Evolutionary conservation across 441 rosid species (phyloP).

Genomic region (Croton setiger): DNA sequence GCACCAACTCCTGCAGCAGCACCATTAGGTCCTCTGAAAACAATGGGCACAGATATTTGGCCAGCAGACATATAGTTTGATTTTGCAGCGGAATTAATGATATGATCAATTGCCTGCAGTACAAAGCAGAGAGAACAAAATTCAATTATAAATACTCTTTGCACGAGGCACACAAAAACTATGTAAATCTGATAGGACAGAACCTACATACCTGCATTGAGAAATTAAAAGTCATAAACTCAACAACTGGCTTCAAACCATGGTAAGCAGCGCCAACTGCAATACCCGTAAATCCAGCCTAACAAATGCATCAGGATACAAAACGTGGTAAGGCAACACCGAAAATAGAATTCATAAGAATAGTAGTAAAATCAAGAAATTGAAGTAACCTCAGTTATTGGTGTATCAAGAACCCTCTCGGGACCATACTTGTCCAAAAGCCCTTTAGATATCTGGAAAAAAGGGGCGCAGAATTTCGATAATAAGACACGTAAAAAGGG

Average conservation of each 20-base stretch:
- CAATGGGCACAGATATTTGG: conserved; percentile 73
- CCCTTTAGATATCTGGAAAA: conserved; percentile 73
- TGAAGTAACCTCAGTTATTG: conserved; percentile 76
- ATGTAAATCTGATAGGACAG: background rate
- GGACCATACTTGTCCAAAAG: conserved; percentile 95
- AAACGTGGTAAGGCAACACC: conserved; percentile 12
- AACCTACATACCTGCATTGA: conserved; percentile 72
- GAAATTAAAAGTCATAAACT: conserved; percentile 97
- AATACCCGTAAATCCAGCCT: conserved; percentile 99
- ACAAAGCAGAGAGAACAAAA: background rate
- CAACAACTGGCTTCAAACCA: conserved; percentile 87
- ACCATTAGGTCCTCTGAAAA: conserved; percentile 97
- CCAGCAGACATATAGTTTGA: conserved; percentile 94
- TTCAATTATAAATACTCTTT: background rate
- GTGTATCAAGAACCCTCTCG: conserved; percentile 93
- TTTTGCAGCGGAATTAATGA: conserved; percentile 92
- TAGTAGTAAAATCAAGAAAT: background rate
- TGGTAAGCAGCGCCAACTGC: conserved; percentile 98
- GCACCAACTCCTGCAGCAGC: conserved; percentile 99
- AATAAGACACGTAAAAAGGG: background rate
- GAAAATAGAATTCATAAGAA: background rate
- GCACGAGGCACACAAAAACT: background rate
- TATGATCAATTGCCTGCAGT: conserved; percentile 87
- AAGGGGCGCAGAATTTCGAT: conserved; percentile 8
- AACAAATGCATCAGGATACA: conserved; percentile 21